Conservation (phyloP, 2,329 filamentous ascomycete genomes). For the Neopestalotiopsis sp. region DNA sequence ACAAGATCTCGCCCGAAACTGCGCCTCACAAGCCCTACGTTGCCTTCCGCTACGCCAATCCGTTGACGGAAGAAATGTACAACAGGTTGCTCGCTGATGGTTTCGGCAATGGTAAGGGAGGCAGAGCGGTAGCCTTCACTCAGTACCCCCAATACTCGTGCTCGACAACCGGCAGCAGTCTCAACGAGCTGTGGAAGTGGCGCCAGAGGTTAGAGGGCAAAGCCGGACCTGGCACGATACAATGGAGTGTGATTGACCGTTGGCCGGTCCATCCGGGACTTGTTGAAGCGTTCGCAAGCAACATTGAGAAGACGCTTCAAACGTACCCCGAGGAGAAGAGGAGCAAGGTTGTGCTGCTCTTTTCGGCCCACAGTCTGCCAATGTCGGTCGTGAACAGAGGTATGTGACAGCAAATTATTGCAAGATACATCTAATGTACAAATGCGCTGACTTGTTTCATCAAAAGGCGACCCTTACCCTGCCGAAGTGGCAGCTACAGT, state of each 20-base stretch:
- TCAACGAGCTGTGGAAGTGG: slow-evolving; percentile 99
- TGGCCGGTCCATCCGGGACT: slow-evolving; percentile 94
- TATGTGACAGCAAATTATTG: slow-evolving; percentile 38
- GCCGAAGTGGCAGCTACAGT: slow-evolving; percentile 96
- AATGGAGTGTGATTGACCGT: slow-evolving; percentile 97
- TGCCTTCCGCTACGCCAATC: slow-evolving; percentile 93
- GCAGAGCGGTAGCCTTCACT: slow-evolving; percentile 93
- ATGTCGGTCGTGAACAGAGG: slow-evolving; percentile 97
- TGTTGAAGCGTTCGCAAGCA: slow-evolving; percentile 89
- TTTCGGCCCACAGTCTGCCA: slow-evolving; percentile 93
- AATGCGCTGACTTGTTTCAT: slow-evolving; percentile 31
- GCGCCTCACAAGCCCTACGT: slow-evolving; percentile 98
- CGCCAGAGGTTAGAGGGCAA: slow-evolving; percentile 85
- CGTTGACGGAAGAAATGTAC: slow-evolving; percentile 95
- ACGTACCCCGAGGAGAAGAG: slow-evolving; percentile 84
- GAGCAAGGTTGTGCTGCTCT: slow-evolving; percentile 83
- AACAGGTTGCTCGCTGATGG: slow-evolving; percentile 81
- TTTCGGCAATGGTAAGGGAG: slow-evolving; percentile 88
- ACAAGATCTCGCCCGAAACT: slow-evolving; percentile 87
- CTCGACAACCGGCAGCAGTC: slow-evolving; percentile 92
- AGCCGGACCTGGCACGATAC: slow-evolving; percentile 71
- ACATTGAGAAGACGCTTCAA: slow-evolving; percentile 83
- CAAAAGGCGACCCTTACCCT: slow-evolving; percentile 85
- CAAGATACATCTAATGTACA: not conserved
- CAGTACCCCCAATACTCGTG: slow-evolving; percentile 99